Percentiles rank a stretch among this genome's conserved stretches.
Conservation (phyloP, 176 grass and related monocot genomes). For the Carex littledalei region DNA sequence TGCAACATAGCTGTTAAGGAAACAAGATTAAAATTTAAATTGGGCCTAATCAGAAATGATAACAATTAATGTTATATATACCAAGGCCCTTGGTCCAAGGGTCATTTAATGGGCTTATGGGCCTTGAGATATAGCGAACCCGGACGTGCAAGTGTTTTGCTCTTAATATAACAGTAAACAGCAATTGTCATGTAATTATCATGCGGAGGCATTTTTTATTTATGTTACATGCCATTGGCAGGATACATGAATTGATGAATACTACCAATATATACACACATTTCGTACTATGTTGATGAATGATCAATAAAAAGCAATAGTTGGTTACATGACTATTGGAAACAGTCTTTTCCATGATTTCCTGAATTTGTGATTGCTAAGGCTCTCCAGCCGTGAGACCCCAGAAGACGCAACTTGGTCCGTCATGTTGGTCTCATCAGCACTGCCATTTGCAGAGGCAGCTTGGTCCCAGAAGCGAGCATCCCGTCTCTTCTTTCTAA, state of each 20-base stretch:
- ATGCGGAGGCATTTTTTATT: not conserved
- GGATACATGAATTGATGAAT: not conserved
- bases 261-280: not conserved
- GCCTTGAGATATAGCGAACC: not conserved
- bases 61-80: not conserved
- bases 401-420: not conserved
- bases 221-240: not conserved
- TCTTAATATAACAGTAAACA: not conserved
- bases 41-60: not conserved
- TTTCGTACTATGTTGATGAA: too few relatives aligned
- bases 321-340: too few relatives aligned
- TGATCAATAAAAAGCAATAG: too few relatives aligned
- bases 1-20: not conserved
- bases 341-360: constrained; percentile 39
- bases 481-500: constrained; percentile 41
- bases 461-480: constrained; percentile 29
- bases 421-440: not conserved
- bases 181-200: not conserved
- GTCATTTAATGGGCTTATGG: not conserved
- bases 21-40: not conserved
- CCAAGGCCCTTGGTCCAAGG: not conserved
- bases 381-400: not conserved
- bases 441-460: not conserved
- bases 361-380: constrained; percentile 8
- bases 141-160: not conserved